Base-by-base conservation (phyloP, 345 rosid species). In the Xanthoceras sorbifolium region DNA sequence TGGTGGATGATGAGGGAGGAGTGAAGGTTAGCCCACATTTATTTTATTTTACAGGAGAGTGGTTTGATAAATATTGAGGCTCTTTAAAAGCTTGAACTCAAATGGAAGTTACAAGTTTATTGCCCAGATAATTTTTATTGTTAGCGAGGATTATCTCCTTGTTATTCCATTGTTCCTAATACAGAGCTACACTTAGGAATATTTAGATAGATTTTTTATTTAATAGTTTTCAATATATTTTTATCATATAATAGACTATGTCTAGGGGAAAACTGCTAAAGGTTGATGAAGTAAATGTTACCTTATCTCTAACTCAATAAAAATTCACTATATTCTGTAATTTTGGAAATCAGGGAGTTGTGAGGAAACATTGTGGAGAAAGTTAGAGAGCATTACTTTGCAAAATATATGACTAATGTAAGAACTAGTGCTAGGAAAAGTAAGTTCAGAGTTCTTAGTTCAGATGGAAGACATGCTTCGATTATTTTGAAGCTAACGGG, bases 331-430 rank as follows among this genome's bases (percentile, higher is more conserved):
- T 38, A 38, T 42, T 20, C 9, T 67, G n/a, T 25, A 5, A 40
- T 60, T 23, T 10, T 67, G 71, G 32, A 67, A 67, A 67, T 67
- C 48, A 3, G 25, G 44, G 32, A 25, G 54, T 69, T 70, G 20
- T 42, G 63, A 70, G 63, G 63, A 20, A n/a, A 59, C 65, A 59
- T 0, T 17, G 55, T 8, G 8, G 28, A 23, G 36, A 57, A 38
- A 59, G 75, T 38, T 38, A 36, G 18, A 25, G 46, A 70, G 2
- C 5, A 6, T 31, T 70, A 17, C n/a, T 29, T 14, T 54, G 62
- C n/a, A n/a, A n/a, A 31, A 54, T 70, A 18, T 25, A 23, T 36
- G 23, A 25, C 46, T 8, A 40, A 36, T 59, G 18, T 9, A 9
- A 28, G 76, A 72, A 36, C 55, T 11, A 38, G 28, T 26, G 55